phyloP scores from a whole-genome alignment of 2,329 filamentous ascomycete species.

The Aspergillus terreus region DNA sequence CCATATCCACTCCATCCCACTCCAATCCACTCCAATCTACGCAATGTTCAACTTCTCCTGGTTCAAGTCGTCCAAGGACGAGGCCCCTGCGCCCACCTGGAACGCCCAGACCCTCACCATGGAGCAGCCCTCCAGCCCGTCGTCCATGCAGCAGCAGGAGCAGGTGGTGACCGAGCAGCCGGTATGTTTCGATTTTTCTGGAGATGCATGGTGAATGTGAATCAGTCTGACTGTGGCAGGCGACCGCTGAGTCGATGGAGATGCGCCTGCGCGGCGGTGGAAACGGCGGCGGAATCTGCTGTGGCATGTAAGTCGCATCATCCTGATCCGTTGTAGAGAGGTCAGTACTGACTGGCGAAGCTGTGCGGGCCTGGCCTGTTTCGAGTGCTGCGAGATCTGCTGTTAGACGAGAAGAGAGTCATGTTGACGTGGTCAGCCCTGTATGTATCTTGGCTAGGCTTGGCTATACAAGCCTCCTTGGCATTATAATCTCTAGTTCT shows the following conservation, averaged over 20 bases:
- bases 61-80: slow-evolving; percentile 1
- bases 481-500: not conserved
- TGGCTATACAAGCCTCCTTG: not conserved
- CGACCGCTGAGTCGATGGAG: not conserved
- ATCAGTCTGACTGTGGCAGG: not conserved
- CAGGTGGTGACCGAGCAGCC: not conserved
- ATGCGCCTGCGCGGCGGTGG: not conserved
- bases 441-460: not conserved
- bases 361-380: not conserved
- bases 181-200: not conserved
- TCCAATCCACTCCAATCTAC: too few relatives aligned
- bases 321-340: not conserved
- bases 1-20: too few relatives aligned
- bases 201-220: not conserved
- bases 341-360: not conserved
- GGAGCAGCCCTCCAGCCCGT: slow-evolving; percentile 1
- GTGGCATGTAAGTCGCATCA: not conserved
- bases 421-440: too few relatives aligned
- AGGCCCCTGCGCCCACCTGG: not conserved
- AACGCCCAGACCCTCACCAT: not conserved
- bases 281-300: not conserved
- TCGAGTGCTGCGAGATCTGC: not conserved
- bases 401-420: too few relatives aligned
- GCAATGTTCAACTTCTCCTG: slow-evolving; percentile 1
- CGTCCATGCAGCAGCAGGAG: not conserved